phyloP scores from a whole-genome alignment of 2,329 filamentous ascomycete species.

The Boeremia lycopersici region DNA sequence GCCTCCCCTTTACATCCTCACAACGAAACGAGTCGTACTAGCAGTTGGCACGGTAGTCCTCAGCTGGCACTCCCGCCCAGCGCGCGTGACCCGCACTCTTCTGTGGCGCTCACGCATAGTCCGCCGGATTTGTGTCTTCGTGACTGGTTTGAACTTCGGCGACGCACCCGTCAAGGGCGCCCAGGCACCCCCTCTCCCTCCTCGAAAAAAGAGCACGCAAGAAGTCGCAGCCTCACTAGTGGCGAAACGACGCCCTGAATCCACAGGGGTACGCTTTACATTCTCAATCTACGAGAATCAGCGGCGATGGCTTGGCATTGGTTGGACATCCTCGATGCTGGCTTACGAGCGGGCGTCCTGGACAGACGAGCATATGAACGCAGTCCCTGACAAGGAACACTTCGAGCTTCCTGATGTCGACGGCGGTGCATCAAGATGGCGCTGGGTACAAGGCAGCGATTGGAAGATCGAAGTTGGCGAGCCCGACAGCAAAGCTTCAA shows the following conservation, averaged over 20 bases:
- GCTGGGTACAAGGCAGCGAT: slow-evolving; percentile 83
- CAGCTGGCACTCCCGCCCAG: slow-evolving; percentile 90
- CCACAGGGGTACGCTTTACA: slow-evolving; percentile 88
- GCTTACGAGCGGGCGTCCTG: slow-evolving; percentile 88
- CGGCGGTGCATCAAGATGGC: slow-evolving; percentile 67
- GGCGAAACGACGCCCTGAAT: slow-evolving; percentile 52
- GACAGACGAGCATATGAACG: slow-evolving; percentile 94
- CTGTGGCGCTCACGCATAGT: slow-evolving; percentile 86
- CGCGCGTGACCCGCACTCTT: slow-evolving; percentile 81
- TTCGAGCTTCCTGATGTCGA: slow-evolving; percentile 73
- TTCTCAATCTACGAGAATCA: slow-evolving; percentile 98
- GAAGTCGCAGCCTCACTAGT: slow-evolving; percentile 55
- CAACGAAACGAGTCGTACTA: slow-evolving; percentile 82
- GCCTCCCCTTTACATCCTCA: slow-evolving; percentile 83
- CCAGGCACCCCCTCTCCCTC: slow-evolving; percentile 46
- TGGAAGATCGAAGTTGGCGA: slow-evolving; percentile 84
- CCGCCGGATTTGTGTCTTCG: slow-evolving; percentile 68
- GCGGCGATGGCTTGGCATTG: slow-evolving; percentile 89
- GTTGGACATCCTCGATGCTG: slow-evolving; percentile 91
- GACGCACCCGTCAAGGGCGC: slow-evolving; percentile 42
- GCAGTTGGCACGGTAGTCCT: slow-evolving; percentile 83
- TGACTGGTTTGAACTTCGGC: slow-evolving; percentile 82
- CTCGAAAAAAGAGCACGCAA: slow-evolving; percentile 54
- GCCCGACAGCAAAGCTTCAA: slow-evolving; percentile 44
- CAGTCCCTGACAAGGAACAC: slow-evolving; percentile 74